A percentile compares a stretch with the other conserved stretches of the same genome.
phyloP scores from a whole-genome alignment of 148 eudicot species.

The Nyssa sinensis region DNA sequence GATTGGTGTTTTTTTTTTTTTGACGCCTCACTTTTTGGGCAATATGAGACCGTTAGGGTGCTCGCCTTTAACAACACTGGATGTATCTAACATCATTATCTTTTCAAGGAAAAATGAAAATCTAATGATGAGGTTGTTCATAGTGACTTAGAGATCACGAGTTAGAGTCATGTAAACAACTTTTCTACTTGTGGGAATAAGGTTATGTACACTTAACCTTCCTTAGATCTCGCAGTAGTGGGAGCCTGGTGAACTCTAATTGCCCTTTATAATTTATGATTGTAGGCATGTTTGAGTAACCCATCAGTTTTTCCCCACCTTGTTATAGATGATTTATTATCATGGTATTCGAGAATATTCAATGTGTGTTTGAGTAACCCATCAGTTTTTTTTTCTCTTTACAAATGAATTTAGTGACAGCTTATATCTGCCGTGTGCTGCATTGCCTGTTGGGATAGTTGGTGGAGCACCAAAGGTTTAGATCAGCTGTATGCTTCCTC shows the following conservation, averaged over 20 bases:
- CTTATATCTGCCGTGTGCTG: constrained; percentile 72
- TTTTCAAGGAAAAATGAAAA: not conserved
- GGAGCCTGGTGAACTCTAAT: too few species aligned
- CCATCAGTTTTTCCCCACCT: not conserved
- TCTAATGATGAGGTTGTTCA: not conserved
- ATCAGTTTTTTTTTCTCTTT: not conserved
- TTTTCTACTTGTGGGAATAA: too few species aligned
- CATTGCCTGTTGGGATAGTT: constrained; percentile 98
- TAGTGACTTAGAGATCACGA: not conserved
- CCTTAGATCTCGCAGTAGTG: too few species aligned
- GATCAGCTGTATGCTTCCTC: not conserved
- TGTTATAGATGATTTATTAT: not conserved
- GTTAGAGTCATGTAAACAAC: too few species aligned
- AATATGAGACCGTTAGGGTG: too few species aligned
- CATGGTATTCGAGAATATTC: not conserved
- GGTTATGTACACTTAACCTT: too few species aligned
- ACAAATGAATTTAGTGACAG: not conserved
- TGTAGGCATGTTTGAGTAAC: not conserved
- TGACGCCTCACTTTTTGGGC: too few species aligned
- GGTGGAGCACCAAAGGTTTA: constrained; percentile 97
- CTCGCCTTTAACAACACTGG: too few species aligned
- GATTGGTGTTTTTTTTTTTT: too few species aligned
- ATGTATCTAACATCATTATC: not conserved
- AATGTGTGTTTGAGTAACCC: not conserved
- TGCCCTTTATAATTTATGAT: too few species aligned